Evolutionary conservation across 1,284 basidiomycete species (phyloP), one percentile per base, ranked within the genome.

Genomic region (Heterobasidion annosum): DNA sequence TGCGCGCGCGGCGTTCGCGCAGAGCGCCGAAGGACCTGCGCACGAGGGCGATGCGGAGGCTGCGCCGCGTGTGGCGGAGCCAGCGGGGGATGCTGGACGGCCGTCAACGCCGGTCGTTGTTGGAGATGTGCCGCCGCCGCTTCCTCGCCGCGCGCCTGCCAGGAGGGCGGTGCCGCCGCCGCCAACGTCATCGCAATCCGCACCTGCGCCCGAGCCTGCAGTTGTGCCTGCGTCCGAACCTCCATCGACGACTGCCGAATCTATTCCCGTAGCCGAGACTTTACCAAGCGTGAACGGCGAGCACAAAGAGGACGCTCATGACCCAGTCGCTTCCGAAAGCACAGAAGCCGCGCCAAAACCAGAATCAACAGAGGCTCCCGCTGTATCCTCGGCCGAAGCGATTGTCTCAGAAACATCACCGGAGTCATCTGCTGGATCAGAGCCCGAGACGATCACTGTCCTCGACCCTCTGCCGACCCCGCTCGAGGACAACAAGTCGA

Each of bases 71-170:
- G 50, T 19, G 5, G 32, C 53, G 1, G 44, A 53, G 5, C 45
- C 54, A 1, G 34, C 52, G 1, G 57, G 54, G 35, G 33, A 45
- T 33, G 34, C 25, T 25, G 64, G 37, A 61, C 57, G 8, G 54
- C 33, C 10, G 56, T 59, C 2, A 66, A 67, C 32, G 67, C 66
- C 0, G 3, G 25, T 25, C 3, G 4, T 25, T 25, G 25, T 25
- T 25, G 25, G 25, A 3, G 25, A 25, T 4, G 25, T 5, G 3
- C 77, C 81, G 15, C 81, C 82, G 0, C 82, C 82, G 3, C 61
- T 84, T 16, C 82, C 82, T 0, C 69, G 79, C 47, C 67, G 81
- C 51, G 81, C 81, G 0, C 76, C 78, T 18, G 76, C 72, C 8
- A 61, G 56, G 2, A 57, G 68, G 7, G 57, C 66, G 16, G 57